Percentiles rank a stretch among this genome's conserved stretches.
These are phyloP conservation scores for Nicotiana tomentosiformis DNA, from an alignment of 257 asterid species.

Conservation along the genomic window DNA sequence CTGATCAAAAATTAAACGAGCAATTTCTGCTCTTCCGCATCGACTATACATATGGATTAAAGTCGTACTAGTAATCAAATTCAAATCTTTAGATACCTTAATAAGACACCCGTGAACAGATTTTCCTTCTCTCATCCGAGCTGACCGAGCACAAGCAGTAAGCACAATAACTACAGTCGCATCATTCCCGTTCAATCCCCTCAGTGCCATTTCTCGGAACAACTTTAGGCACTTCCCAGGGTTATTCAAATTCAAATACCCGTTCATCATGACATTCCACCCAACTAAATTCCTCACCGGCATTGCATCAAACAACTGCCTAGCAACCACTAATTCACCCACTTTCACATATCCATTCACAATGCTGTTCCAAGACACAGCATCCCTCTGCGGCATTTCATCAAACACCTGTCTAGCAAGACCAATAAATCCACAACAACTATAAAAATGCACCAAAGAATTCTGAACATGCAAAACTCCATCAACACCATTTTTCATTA, in stretches of 20 bases:
- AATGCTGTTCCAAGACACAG: slow-evolving; percentile 62
- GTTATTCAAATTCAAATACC: slow-evolving; percentile 47
- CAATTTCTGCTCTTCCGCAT: neutral
- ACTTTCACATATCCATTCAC: slow-evolving; percentile 38
- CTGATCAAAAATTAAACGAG: slow-evolving; percentile 39
- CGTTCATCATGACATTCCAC: slow-evolving; percentile 50
- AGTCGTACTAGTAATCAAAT: slow-evolving; percentile 45
- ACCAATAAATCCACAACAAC: slow-evolving; percentile 38
- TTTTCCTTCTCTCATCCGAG: slow-evolving; percentile 62
- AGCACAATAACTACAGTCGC: slow-evolving; percentile 47
- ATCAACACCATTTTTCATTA: slow-evolving; percentile 57
- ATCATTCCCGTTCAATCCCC: slow-evolving; percentile 30
- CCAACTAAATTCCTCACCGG: slow-evolving; percentile 33
- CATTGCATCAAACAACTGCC: slow-evolving; percentile 55
- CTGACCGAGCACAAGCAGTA: slow-evolving; percentile 73
- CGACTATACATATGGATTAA: slow-evolving; percentile 30
- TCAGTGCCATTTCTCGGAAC: slow-evolving; percentile 51
- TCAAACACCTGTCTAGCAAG: slow-evolving; percentile 33
- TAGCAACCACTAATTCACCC: slow-evolving; percentile 57
- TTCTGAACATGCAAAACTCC: slow-evolving; percentile 51
- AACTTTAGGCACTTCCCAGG: slow-evolving; percentile 63
- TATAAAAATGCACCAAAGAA: slow-evolving; percentile 54
- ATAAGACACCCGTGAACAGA: slow-evolving; percentile 58
- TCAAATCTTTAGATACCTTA: slow-evolving; percentile 23
- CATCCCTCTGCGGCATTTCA: slow-evolving; percentile 45